Conservation (phyloP, 345 rosid species). For the Acer saccharum region DNA sequence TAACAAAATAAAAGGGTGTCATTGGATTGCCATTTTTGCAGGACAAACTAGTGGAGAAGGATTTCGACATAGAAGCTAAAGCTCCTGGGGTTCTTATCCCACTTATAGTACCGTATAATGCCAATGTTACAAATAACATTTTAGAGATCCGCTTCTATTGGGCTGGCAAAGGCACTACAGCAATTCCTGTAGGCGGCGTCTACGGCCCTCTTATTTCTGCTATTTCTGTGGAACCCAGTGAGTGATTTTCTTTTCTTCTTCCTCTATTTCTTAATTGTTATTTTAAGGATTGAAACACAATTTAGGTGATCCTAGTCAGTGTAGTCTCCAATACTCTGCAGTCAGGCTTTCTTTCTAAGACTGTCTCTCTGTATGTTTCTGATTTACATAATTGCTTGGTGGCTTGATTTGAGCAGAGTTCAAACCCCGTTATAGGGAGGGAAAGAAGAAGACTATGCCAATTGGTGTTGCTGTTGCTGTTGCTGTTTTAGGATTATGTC, state of each 20-base stretch:
- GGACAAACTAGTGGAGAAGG: slow-evolving; percentile 48
- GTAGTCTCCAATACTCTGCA: background rate
- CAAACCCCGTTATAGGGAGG: slow-evolving; percentile 23
- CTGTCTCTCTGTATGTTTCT: background rate
- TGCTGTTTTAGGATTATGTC: slow-evolving; percentile 28
- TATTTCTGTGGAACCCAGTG: slow-evolving; percentile 42
- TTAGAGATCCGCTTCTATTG: slow-evolving; percentile 62
- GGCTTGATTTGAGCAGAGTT: slow-evolving; percentile 24
- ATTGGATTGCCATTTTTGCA: slow-evolving; percentile 18
- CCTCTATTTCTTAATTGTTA: background rate
- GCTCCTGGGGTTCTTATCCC: slow-evolving; percentile 48
- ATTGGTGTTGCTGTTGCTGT: slow-evolving; percentile 33
- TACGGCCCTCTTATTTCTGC: slow-evolving; percentile 78
- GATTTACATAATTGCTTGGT: background rate
- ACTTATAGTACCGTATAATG: slow-evolving; percentile 26
- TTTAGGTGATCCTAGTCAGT: background rate
- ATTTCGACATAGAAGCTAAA: slow-evolving; percentile 49
- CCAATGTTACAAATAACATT: slow-evolving; percentile 37
- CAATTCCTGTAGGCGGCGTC: slow-evolving; percentile 39
- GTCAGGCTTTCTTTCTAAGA: background rate
- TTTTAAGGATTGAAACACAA: background rate
- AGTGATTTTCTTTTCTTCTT: slow-evolving; percentile 1
- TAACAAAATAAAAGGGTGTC: background rate
- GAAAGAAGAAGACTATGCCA: slow-evolving; percentile 15
- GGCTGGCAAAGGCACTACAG: slow-evolving; percentile 71